Percentiles rank a stretch among this genome's conserved stretches.
Conservation (phyloP, 768 basidiomycete genomes). For the Leccinum sublutescens region DNA sequence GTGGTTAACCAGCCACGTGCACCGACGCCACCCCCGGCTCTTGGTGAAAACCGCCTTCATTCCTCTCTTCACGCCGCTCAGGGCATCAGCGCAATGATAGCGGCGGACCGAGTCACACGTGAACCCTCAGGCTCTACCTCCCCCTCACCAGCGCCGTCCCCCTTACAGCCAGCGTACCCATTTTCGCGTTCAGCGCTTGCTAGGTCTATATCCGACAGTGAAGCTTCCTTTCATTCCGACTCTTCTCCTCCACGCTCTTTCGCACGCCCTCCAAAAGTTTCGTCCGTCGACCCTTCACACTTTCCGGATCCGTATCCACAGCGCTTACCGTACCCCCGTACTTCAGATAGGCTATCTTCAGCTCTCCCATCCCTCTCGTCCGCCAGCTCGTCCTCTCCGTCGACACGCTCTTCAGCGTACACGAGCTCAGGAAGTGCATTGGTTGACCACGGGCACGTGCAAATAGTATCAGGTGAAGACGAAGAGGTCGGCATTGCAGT, state of each 20-base stretch:
- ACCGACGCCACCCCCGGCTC: slow-evolving; percentile 34
- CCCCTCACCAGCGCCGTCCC: slow-evolving; percentile 25
- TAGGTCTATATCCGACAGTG: slow-evolving; percentile 42
- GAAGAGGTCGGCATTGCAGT: slow-evolving; percentile 52
- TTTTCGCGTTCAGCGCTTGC: slow-evolving; percentile 35
- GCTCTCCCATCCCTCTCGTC: slow-evolving; percentile 64
- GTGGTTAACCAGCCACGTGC: slow-evolving; percentile 39
- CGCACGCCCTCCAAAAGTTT: slow-evolving; percentile 44
- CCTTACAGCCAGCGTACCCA: slow-evolving; percentile 23
- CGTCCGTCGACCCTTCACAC: slow-evolving; percentile 58
- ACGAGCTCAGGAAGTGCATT: slow-evolving; percentile 67
- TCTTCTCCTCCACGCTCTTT: slow-evolving; percentile 36
- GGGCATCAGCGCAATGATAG: slow-evolving; percentile 20
- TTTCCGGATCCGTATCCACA: slow-evolving; percentile 75
- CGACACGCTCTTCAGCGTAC: slow-evolving; percentile 76
- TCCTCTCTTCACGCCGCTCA: slow-evolving; percentile 21
- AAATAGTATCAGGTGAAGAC: slow-evolving; percentile 58
- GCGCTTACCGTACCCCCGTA: slow-evolving; percentile 45
- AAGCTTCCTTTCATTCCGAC: slow-evolving; percentile 38
- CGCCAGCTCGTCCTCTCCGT: slow-evolving; percentile 65
- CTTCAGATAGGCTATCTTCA: slow-evolving; percentile 34
- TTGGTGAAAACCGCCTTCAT: slow-evolving; percentile 25
- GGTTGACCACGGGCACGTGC: slow-evolving; percentile 63
- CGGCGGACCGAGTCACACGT: slow-evolving; percentile 11
- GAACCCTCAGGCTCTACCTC: slow-evolving; percentile 8